Percentiles rank a stretch among this genome's conserved stretches.
These are phyloP conservation scores for Citrus sp. DNA, from an alignment of 345 rosid species.

Conservation along the genomic window DNA sequence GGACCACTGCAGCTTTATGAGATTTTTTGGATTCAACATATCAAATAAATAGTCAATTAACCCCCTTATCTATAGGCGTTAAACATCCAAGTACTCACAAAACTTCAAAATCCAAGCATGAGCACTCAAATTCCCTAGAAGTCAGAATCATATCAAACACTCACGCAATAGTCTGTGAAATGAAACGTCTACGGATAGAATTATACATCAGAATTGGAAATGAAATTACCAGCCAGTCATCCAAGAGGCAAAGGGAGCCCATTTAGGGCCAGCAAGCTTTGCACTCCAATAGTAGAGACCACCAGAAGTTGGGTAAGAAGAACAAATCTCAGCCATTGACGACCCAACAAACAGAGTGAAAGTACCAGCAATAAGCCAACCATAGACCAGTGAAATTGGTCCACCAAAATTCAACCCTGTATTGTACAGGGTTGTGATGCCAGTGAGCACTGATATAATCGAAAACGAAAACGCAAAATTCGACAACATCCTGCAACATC, in stretches of 20 bases:
- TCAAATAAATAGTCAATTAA: background rate
- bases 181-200: background rate
- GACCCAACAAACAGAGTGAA: slow-evolving; percentile 88
- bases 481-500: slow-evolving; percentile 67
- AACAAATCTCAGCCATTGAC: slow-evolving; percentile 97
- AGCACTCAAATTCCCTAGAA: background rate
- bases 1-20: background rate
- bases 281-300: slow-evolving; percentile 99
- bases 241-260: slow-evolving; percentile 99
- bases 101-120: background rate
- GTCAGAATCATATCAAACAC: background rate
- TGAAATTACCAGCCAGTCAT: slow-evolving; percentile 78
- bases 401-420: slow-evolving; percentile 83
- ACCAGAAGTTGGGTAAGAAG: slow-evolving; percentile 94
- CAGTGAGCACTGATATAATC: slow-evolving; percentile 83
- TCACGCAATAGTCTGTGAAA: background rate
- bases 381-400: slow-evolving; percentile 71
- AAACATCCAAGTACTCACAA: background rate
- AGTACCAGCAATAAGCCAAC: slow-evolving; percentile 78
- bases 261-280: slow-evolving; percentile 78
- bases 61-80: background rate
- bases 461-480: slow-evolving; percentile 96
- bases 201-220: background rate
- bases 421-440: slow-evolving; percentile 87
- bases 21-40: background rate